Conservation (phyloP, 768 basidiomycete genomes). For the Exidia glandulosa region DNA sequence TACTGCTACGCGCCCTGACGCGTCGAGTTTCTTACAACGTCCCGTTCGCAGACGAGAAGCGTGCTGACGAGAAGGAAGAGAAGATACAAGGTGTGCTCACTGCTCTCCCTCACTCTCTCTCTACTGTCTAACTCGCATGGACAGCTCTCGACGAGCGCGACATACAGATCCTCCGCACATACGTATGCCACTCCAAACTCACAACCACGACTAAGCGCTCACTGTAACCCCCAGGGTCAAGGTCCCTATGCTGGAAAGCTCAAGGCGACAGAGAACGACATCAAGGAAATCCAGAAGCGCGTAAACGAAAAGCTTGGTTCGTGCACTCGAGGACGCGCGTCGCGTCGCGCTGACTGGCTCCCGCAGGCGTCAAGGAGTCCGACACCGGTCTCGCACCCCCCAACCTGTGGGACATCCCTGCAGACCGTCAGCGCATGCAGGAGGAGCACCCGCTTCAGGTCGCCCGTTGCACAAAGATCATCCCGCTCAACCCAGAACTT, state of each 20-base stretch:
- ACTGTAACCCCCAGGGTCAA: constrained; percentile 63
- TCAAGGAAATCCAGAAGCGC: constrained; percentile 91
- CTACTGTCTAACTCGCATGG: constrained; percentile 1
- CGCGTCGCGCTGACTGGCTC: neutral
- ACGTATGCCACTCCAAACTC: constrained; percentile 40
- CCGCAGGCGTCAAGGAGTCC: constrained; percentile 84
- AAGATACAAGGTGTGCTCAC: constrained; percentile 69
- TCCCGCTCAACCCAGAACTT: constrained; percentile 64
- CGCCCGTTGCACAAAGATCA: constrained; percentile 97
- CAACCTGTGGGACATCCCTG: constrained; percentile 93
- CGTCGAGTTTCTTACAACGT: constrained; percentile 1
- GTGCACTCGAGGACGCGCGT: neutral
- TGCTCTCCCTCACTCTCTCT: neutral
- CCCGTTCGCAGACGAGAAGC: constrained; percentile 63
- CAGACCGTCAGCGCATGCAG: constrained; percentile 82
- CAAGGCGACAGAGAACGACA: constrained; percentile 83
- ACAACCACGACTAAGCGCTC: neutral
- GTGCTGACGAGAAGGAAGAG: constrained; percentile 77
- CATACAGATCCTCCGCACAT: constrained; percentile 98
- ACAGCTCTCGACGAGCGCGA: constrained; percentile 93
- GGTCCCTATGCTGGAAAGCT: constrained; percentile 87
- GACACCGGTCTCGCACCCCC: constrained; percentile 96
- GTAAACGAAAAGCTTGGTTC: constrained; percentile 94
- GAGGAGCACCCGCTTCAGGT: constrained; percentile 94
- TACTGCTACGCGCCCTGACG: constrained; percentile 3